Base-by-base conservation (phyloP, 179 eudicot species). In the Pouteria campechiana region DNA sequence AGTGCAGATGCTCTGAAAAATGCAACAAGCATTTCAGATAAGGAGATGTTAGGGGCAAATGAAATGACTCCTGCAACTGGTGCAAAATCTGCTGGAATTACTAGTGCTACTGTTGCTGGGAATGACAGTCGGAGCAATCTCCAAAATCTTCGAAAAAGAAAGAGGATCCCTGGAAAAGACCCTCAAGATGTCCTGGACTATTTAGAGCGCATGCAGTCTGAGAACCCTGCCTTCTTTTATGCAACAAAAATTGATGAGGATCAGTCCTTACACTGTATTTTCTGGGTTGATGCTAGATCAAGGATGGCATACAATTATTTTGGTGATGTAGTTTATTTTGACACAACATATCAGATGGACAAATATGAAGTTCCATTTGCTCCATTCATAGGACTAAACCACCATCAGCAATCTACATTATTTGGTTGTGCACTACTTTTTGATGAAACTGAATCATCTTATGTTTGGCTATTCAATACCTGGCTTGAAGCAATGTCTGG, bases 401-500 rank as follows among this genome's bases (percentile, higher is more conserved):
- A 73, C 46, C 79, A 73, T 30, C 50, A 63, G 58, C 75, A 73
- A 44, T 72, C 79, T 0, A 69, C 65, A 11, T 75, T 73, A 50
- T 72, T 73, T 29, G 79, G 75, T 3, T 73, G 79, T 61, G 79
- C 79, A 31, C 12, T 73, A 48, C 55, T 73, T 19, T 68, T 69
- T 5, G 79, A 73, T 44, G 79, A 73, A 46, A 49, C 72, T 5
- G 79, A 65, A 44, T 57, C 64, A 32, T 64, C 79, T 2, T 73
- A 68, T 58, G 61, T 69, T 35, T 73, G 79, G 79, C 57, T 69
- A 17, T 69, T 73, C 22, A 65, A 69, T 35, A 52, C 79, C 7
- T 73, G 75, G 75, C 54, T 64, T 30, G 58, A 58, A 59, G 69
- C 79, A 32, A 73, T 69, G 75, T 69, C 75, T 2, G 75, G 79